phyloP scores from a whole-genome alignment of 176 grass and related monocot species.

The Leersia perrieri region DNA sequence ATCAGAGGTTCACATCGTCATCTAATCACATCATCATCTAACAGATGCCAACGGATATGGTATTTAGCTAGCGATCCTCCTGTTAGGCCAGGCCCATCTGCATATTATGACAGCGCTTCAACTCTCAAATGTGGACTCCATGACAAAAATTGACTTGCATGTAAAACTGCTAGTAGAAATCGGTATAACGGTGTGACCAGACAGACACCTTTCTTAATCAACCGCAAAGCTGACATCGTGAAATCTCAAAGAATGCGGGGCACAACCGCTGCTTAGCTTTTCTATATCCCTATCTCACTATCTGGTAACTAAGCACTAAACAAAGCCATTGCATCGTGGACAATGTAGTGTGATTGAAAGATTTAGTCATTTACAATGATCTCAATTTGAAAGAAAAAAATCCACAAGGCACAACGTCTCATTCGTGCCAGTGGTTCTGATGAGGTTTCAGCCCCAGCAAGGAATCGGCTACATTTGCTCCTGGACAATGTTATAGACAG shows the following conservation, averaged over 20 bases:
- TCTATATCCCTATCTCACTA: not conserved
- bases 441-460: not conserved
- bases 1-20: too few relatives aligned
- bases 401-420: not conserved
- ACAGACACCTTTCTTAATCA: not conserved
- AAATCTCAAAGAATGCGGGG: too few relatives aligned
- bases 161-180: too few relatives aligned
- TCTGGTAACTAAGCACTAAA: not conserved
- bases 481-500: slow-evolving; percentile 85
- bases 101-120: too few relatives aligned
- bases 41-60: too few relatives aligned
- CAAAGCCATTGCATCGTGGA: not conserved
- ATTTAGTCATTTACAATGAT: slow-evolving; percentile 20
- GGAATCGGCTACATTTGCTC: slow-evolving; percentile 58
- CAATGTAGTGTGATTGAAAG: not conserved
- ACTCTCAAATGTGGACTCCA: too few relatives aligned
- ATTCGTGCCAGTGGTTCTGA: not conserved
- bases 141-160: too few relatives aligned
- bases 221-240: not conserved
- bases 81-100: too few relatives aligned
- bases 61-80: too few relatives aligned
- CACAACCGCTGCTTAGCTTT: not conserved
- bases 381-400: not conserved
- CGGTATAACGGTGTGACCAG: too few relatives aligned
- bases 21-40: too few relatives aligned